Conservation (phyloP, 1,284 basidiomycete species). For the Mycosarcoma maydis region DNA sequence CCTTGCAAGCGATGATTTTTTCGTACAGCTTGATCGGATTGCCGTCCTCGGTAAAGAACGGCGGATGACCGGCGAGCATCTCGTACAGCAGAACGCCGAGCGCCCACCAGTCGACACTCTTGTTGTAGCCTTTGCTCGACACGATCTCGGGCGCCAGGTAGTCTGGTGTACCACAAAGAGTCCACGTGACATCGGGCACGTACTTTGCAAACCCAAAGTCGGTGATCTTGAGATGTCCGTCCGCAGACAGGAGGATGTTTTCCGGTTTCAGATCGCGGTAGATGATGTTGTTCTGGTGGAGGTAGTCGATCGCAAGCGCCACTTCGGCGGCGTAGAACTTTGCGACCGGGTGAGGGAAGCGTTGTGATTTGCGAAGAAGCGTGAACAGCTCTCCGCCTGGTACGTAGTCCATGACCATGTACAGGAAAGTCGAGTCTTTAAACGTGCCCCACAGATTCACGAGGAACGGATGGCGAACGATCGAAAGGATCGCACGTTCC, state of each 20-base stretch:
- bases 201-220: slow-evolving; percentile 98
- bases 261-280: slow-evolving; percentile 98
- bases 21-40: slow-evolving; percentile 85
- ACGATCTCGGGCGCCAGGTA: slow-evolving; percentile 75
- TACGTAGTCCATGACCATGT: slow-evolving; percentile 99
- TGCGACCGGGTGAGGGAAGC: slow-evolving; percentile 97
- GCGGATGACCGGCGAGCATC: slow-evolving; percentile 69
- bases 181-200: slow-evolving; percentile 92
- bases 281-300: slow-evolving; percentile 90
- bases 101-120: slow-evolving; percentile 98
- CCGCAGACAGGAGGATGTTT: slow-evolving; percentile 89
- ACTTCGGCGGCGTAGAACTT: slow-evolving; percentile 99
- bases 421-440: slow-evolving; percentile 90
- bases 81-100: slow-evolving; percentile 84
- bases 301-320: slow-evolving; percentile 89
- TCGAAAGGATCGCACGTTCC: slow-evolving; percentile 87
- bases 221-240: slow-evolving; percentile 97
- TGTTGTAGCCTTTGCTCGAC: slow-evolving; percentile 91
- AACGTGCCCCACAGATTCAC: slow-evolving; percentile 99
- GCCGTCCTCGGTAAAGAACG: slow-evolving; percentile 70
- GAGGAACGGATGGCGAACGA: slow-evolving; percentile 93
- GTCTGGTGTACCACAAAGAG: slow-evolving; percentile 88
- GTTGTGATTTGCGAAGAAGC: slow-evolving; percentile 71
- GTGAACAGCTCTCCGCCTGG: slow-evolving; percentile 93
- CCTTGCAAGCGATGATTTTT: slow-evolving; percentile 86